Percentiles rank a stretch among this genome's conserved stretches.
Evolutionary conservation across 352 stramenopile species (phyloP).

Genomic region (Phytopythium cucurbitacearum): DNA sequence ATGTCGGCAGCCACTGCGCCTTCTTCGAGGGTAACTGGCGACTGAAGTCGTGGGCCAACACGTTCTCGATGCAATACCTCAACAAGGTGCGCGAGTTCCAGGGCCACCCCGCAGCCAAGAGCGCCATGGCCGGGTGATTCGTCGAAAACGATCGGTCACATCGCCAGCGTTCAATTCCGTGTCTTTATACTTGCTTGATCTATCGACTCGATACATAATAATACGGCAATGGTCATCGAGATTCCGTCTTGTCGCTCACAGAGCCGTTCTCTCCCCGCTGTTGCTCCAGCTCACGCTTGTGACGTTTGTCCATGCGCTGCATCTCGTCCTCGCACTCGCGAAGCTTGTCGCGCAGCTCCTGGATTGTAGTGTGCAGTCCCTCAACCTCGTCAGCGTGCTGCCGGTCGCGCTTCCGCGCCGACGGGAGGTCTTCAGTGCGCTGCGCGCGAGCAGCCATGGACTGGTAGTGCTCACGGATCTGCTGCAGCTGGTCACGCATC

Average conservation of each 20-base stretch:
- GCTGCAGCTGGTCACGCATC: slow-evolving; percentile 63
- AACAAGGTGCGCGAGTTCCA: slow-evolving; percentile 46
- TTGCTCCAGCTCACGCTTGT: slow-evolving; percentile 34
- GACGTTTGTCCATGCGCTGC: slow-evolving; percentile 59
- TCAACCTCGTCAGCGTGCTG: slow-evolving; percentile 41
- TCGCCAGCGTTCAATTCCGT: too few relatives aligned
- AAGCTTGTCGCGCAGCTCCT: slow-evolving; percentile 61
- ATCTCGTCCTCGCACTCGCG: slow-evolving; percentile 84
- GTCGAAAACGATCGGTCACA: too few relatives aligned
- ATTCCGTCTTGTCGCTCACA: too few relatives aligned
- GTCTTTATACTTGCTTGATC: too few relatives aligned
- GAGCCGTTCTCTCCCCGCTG: background rate
- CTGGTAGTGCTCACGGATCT: slow-evolving; percentile 55
- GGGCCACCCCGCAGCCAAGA: too few relatives aligned
- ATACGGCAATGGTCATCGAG: too few relatives aligned
- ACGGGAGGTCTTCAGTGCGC: slow-evolving; percentile 22
- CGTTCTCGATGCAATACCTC: slow-evolving; percentile 58
- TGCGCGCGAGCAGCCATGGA: slow-evolving; percentile 31
- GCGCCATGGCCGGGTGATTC: too few relatives aligned
- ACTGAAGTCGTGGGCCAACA: slow-evolving; percentile 67
- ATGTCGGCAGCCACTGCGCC: slow-evolving; percentile 65
- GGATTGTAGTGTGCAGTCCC: slow-evolving; percentile 52
- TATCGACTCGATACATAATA: too few relatives aligned
- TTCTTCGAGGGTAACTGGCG: slow-evolving; percentile 62
- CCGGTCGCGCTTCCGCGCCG: slow-evolving; percentile 27